Percentiles rank a stretch among this genome's conserved stretches.
Conservation (phyloP, 176 grass and related monocot species). For the Phoenix dactylifera region DNA sequence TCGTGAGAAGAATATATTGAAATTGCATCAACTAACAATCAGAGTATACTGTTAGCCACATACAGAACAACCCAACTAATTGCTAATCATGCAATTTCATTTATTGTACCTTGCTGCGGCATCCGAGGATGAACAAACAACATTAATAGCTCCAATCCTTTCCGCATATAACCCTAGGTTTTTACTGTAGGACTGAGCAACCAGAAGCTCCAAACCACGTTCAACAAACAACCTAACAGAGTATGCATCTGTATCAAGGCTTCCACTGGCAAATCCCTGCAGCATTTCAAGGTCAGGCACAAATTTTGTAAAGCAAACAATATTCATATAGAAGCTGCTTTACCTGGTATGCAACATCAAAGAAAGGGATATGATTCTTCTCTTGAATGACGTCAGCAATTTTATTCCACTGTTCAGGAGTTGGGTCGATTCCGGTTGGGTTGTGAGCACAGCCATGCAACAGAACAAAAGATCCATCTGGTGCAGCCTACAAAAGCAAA, state of each 20-base stretch:
- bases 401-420: constrained; percentile 75
- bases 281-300: constrained; percentile 12
- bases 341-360: constrained; percentile 99
- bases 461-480: constrained; percentile 91
- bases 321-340: background rate
- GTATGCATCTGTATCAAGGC: constrained; percentile 89
- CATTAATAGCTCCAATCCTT: constrained; percentile 91
- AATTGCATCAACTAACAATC: background rate
- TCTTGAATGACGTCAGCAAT: constrained; percentile 84
- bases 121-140: constrained; percentile 74
- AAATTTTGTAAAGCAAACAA: constrained; percentile 3
- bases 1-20: background rate
- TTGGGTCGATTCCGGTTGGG: constrained; percentile 95
- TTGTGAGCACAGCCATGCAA: constrained; percentile 95
- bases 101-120: constrained; percentile 47
- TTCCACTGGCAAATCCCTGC: constrained; percentile 96
- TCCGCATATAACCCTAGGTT: constrained; percentile 92
- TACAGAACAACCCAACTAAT: background rate
- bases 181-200: constrained; percentile 96
- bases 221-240: constrained; percentile 86
- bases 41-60: background rate
- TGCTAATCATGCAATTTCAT: constrained; percentile 12
- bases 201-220: constrained; percentile 79
- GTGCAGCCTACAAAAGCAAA: constrained; percentile 61
- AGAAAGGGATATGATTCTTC: constrained; percentile 85